phyloP scores from a whole-genome alignment of 1,284 basidiomycete genomes.

The Ganoderma sp. region DNA sequence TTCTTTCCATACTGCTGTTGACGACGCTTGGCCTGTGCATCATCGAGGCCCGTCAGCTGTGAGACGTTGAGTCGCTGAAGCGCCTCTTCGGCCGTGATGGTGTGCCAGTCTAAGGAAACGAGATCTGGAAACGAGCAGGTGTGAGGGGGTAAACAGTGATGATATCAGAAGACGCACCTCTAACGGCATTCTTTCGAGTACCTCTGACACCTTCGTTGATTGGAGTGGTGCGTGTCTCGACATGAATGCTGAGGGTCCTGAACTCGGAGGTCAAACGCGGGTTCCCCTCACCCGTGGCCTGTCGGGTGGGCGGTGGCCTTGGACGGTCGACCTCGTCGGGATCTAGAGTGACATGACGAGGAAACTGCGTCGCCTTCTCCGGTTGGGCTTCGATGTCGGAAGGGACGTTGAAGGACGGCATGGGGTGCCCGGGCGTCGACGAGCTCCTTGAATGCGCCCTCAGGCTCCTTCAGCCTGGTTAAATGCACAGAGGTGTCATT shows the following conservation, averaged over 20 bases:
- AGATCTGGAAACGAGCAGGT: constrained; percentile 40
- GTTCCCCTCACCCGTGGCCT: constrained; percentile 8
- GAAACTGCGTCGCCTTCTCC: constrained; percentile 13
- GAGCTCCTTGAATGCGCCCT: background rate
- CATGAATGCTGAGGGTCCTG: constrained; percentile 35
- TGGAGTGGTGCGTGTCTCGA: constrained; percentile 23
- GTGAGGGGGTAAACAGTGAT: background rate
- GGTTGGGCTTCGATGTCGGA: constrained; percentile 24
- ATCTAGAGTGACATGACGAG: constrained; percentile 24
- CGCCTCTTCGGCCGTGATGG: constrained; percentile 47
- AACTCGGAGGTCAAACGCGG: constrained; percentile 36
- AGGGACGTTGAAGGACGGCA: constrained; percentile 15
- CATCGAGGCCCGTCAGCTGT: constrained; percentile 50
- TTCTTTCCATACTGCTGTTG: constrained; percentile 56
- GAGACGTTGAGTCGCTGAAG: constrained; percentile 50
- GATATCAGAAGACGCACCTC: constrained; percentile 27
- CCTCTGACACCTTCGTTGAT: constrained; percentile 13
- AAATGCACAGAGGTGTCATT: constrained; percentile 2
- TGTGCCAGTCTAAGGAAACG: constrained; percentile 57
- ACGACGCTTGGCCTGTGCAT: constrained; percentile 45
- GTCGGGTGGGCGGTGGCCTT: constrained; percentile 4
- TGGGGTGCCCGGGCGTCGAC: background rate
- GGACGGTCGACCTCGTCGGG: constrained; percentile 4
- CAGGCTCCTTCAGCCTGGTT: background rate
- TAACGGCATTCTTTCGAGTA: constrained; percentile 26